These are phyloP conservation scores for Aspergillus bertholletiae DNA, from an alignment of 495 filamentous ascomycete genomes.

Conservation along the genomic window DNA sequence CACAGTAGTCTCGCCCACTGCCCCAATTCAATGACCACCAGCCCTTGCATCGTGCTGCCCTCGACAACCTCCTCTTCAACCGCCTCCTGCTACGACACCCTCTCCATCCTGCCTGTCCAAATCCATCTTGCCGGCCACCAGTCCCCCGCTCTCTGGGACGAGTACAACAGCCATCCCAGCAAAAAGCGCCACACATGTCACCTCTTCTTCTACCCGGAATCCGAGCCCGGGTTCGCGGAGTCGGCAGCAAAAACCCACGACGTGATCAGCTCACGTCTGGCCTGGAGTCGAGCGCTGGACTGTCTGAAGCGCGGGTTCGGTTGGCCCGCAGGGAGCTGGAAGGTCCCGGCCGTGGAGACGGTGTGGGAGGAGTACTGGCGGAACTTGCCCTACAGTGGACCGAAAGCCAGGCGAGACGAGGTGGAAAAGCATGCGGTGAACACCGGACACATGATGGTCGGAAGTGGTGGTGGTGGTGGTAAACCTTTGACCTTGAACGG, in stretches of 20 bases:
- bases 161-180: slow-evolving; percentile 8
- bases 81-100: slow-evolving; percentile 35
- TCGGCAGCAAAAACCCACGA: slow-evolving; percentile 19
- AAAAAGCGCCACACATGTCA: slow-evolving; percentile 45
- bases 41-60: slow-evolving; percentile 1
- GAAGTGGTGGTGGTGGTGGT: neutral
- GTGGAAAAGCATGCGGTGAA: slow-evolving; percentile 3
- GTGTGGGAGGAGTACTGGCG: slow-evolving; percentile 56
- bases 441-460: neutral
- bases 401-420: slow-evolving; percentile 8
- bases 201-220: slow-evolving; percentile 44
- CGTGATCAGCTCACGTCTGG: slow-evolving; percentile 44
- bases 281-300: slow-evolving; percentile 52
- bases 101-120: slow-evolving; percentile 47
- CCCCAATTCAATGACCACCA: neutral
- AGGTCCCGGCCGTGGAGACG: slow-evolving; percentile 54
- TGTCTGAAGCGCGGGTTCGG: slow-evolving; percentile 53
- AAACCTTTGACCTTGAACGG: neutral
- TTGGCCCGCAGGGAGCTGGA: slow-evolving; percentile 28
- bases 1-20: slow-evolving; percentile 5
- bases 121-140: slow-evolving; percentile 50
- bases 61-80: slow-evolving; percentile 28
- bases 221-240: slow-evolving; percentile 33
- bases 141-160: slow-evolving; percentile 27
- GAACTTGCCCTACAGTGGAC: slow-evolving; percentile 4